phyloP scores from a whole-genome alignment of 2,329 filamentous ascomycete species.

The Xylariomycetidae sp. region DNA sequence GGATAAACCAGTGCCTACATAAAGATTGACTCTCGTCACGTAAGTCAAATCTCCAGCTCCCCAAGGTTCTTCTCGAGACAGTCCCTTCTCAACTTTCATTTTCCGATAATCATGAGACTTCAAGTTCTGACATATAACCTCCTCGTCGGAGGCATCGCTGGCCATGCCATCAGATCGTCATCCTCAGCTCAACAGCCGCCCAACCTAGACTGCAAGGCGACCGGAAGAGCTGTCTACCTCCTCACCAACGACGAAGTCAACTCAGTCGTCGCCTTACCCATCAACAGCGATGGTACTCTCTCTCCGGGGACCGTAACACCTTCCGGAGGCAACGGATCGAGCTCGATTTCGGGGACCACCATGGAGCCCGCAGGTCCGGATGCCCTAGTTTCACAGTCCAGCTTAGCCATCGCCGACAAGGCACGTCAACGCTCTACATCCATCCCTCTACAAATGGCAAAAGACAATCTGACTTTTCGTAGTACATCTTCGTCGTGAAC shows the following conservation, averaged over 20 bases:
- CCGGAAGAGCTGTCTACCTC: slow-evolving; percentile 48
- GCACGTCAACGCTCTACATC: slow-evolving; percentile 31
- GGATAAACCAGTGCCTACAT: no score
- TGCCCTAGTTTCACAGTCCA: slow-evolving; percentile 45
- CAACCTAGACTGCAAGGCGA: no score
- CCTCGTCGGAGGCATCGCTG: no score
- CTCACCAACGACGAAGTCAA: slow-evolving; percentile 49
- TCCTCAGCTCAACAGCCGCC: no score
- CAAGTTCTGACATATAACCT: no score
- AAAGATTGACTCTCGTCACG: no score
- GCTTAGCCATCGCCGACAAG: slow-evolving; percentile 43
- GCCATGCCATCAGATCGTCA: no score
- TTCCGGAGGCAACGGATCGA: slow-evolving; percentile 44
- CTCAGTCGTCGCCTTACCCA: slow-evolving; percentile 44
- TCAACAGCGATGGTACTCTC: slow-evolving; percentile 43
- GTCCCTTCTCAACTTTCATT: no score
- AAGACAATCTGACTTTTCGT: no score
- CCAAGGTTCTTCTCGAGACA: no score
- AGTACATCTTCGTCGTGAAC: slow-evolving; percentile 53
- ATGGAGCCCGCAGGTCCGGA: slow-evolving; percentile 34
- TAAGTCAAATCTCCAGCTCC: no score
- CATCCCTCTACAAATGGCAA: slow-evolving; percentile 1
- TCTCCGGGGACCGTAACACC: slow-evolving; percentile 34
- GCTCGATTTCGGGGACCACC: slow-evolving; percentile 31
- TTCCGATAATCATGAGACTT: no score